Conservation (phyloP, 2,329 filamentous ascomycete genomes). For the Chlorencoelia australis region DNA sequence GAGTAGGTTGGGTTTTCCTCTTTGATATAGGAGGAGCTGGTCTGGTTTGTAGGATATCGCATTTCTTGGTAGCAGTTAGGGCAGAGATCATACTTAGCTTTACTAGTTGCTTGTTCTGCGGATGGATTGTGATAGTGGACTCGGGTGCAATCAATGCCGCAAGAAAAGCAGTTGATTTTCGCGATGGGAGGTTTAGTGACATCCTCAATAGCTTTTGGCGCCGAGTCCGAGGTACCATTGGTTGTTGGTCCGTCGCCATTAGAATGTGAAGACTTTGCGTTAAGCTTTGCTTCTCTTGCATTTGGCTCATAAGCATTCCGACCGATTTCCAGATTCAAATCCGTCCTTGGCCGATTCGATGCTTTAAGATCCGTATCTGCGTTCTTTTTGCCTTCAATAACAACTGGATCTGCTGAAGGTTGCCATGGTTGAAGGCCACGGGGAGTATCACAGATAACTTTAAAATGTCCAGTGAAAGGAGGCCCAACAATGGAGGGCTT, state of each 20-base stretch:
- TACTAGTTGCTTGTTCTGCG: constrained; percentile 27
- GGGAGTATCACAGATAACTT: constrained; percentile 89
- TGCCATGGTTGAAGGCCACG: constrained; percentile 93
- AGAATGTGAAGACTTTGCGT: constrained; percentile 49
- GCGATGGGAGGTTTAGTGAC: constrained; percentile 55
- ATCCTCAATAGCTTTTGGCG: constrained; percentile 39
- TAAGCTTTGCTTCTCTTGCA: constrained; percentile 64
- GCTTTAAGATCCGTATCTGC: constrained; percentile 42
- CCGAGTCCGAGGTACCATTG: constrained; percentile 48
- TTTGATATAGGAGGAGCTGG: constrained; percentile 72
- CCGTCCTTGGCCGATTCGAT: constrained; percentile 60
- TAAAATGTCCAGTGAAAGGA: constrained; percentile 95
- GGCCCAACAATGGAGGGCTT: constrained; percentile 91
- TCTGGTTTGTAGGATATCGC: constrained; percentile 70
- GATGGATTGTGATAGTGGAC: constrained; percentile 63
- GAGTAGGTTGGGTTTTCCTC: constrained; percentile 82
- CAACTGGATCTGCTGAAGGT: constrained; percentile 66
- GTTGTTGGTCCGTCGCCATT: constrained; percentile 63
- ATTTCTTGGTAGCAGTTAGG: constrained; percentile 82
- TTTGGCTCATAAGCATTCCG: constrained; percentile 92
- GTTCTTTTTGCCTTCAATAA: constrained; percentile 50
- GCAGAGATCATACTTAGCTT: constrained; percentile 77
- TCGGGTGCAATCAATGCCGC: constrained; percentile 78
- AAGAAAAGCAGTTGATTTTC: constrained; percentile 78
- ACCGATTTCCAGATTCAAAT: constrained; percentile 84